Percentiles rank a stretch among this genome's conserved stretches.
Evolutionary conservation across 2,329 filamentous ascomycete genomes (phyloP).

Genomic region (Berkeleyomyces basicola): DNA sequence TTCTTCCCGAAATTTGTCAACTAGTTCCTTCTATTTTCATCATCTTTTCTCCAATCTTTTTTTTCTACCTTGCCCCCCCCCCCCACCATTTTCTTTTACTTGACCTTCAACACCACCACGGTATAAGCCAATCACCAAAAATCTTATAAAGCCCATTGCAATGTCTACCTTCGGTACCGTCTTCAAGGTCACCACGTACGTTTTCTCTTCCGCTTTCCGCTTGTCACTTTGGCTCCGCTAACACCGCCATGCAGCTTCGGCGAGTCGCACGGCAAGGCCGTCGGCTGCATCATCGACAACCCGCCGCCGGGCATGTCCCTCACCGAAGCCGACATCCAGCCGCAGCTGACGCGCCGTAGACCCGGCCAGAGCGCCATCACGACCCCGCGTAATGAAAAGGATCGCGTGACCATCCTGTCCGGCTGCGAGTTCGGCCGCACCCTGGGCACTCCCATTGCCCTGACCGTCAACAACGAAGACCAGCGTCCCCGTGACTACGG

Average conservation of each 20-base stretch:
- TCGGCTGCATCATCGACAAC: constrained; percentile 90
- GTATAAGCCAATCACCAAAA: not conserved
- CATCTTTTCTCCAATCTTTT: not conserved
- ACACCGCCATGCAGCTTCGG: constrained; percentile 25
- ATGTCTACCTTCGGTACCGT: constrained; percentile 82
- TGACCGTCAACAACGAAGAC: constrained; percentile 82
- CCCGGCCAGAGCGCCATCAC: constrained; percentile 83
- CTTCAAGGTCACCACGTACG: constrained; percentile 71
- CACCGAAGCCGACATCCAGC: constrained; percentile 77
- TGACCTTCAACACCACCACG: constrained; percentile 6
- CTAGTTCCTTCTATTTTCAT: not conserved
- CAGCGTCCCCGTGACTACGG: constrained; percentile 87
- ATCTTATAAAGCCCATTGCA: constrained; percentile 17
- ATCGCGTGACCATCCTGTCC: constrained; percentile 79
- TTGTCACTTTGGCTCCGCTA: constrained; percentile 2
- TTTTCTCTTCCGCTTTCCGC: constrained; percentile 16
- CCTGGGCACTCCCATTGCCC: constrained; percentile 75
- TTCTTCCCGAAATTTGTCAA: not conserved
- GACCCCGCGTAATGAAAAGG: constrained; percentile 84
- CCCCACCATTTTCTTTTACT: constrained; percentile 11
- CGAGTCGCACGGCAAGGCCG: constrained; percentile 73
- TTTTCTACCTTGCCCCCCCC: constrained; percentile 4
- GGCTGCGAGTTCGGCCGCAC: constrained; percentile 83
- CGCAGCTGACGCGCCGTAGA: constrained; percentile 77
- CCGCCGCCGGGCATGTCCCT: constrained; percentile 76